phyloP scores from a whole-genome alignment of 2,329 filamentous ascomycete species.

The Aureobasidium pullulans region DNA sequence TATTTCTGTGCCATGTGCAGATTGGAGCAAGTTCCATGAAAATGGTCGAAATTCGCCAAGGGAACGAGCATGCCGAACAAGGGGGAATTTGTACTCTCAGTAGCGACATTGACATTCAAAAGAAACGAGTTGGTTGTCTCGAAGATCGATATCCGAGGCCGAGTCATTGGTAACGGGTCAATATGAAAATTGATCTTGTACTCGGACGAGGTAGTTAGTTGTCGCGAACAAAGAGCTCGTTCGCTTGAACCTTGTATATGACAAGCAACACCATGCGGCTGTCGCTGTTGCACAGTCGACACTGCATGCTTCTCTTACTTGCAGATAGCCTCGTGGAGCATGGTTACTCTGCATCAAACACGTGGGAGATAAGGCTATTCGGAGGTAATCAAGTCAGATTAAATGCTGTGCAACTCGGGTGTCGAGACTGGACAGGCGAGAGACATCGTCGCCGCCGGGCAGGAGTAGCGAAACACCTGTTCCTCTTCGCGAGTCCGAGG shows the following conservation, averaged over 20 bases:
- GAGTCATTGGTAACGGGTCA: background rate
- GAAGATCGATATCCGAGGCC: background rate
- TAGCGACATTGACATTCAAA: background rate
- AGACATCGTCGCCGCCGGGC: background rate
- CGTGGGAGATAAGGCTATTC: background rate
- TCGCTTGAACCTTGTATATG: background rate
- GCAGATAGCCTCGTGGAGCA: background rate
- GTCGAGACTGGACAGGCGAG: background rate
- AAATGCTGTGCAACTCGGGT: background rate
- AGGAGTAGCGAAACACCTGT: background rate
- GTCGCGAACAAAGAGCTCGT: background rate
- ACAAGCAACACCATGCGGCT: no score
- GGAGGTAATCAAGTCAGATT: background rate
- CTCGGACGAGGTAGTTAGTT: background rate
- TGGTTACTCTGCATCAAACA: conserved; percentile 11
- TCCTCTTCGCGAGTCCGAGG: background rate
- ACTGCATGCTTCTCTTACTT: background rate
- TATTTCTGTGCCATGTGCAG: background rate
- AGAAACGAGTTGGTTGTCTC: background rate
- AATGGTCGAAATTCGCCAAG: background rate
- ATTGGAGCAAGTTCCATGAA: background rate
- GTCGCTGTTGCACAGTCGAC: conserved; percentile 2
- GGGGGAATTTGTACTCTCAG: background rate
- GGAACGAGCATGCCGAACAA: background rate
- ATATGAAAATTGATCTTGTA: conserved; percentile 22